Evolutionary conservation across 208 protist genomes (phyloP).

Genomic region (Trypanosoma boissoni): DNA sequence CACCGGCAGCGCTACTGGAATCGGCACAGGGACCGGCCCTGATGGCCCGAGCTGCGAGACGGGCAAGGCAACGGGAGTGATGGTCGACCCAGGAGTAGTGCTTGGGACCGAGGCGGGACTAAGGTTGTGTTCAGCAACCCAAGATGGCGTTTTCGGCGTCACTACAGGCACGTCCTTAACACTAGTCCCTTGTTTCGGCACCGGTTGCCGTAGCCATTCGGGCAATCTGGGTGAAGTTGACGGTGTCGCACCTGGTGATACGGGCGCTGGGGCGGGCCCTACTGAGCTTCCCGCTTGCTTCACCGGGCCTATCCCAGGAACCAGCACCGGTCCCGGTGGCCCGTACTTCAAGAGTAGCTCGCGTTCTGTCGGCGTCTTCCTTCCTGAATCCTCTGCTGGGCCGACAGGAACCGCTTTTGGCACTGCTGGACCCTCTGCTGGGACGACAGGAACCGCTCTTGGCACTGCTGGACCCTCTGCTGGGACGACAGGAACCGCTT

Average conservation of each 20-base stretch:
- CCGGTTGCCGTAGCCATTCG: slow-evolving; percentile 5
- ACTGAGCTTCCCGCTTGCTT: slow-evolving; percentile 3
- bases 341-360: slow-evolving; percentile 25
- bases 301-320: slow-evolving; percentile 6
- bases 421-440: not conserved
- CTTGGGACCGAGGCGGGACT: too few species aligned
- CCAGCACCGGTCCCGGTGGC: slow-evolving; percentile 19
- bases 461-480: not conserved
- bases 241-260: slow-evolving; percentile 5
- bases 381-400: too few species aligned
- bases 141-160: not conserved
- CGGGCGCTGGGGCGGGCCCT: not conserved
- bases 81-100: not conserved
- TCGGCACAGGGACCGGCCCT: not conserved
- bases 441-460: not conserved
- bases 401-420: not conserved
- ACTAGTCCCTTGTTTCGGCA: slow-evolving; percentile 1
- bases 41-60: not conserved
- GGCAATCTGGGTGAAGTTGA: too few species aligned
- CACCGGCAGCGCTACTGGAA: not conserved
- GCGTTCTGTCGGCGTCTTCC: not conserved
- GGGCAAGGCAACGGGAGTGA: not conserved
- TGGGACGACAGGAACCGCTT: too few species aligned
- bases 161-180: not conserved
- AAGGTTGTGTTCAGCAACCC: too few species aligned